Evolutionary conservation across 2,329 filamentous ascomycete genomes (phyloP).

Genomic region (Colletotrichum kahawae): DNA sequence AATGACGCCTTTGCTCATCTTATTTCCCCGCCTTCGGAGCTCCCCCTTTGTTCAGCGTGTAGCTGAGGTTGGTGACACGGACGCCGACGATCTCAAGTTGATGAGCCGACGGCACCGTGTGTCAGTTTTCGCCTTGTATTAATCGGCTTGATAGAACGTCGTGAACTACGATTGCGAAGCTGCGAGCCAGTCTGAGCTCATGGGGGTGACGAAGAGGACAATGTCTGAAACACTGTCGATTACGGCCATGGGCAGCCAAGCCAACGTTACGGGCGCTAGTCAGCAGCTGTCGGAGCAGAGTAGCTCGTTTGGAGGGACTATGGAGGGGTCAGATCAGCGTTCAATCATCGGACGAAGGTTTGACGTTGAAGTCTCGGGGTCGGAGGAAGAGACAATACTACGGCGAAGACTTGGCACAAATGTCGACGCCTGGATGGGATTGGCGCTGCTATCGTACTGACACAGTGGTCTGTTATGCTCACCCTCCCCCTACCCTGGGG

Average conservation of each 20-base stretch:
- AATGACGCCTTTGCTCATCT: not conserved
- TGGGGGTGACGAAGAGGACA: constrained; percentile 12
- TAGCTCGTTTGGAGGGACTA: not conserved
- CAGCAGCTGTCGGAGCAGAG: not conserved
- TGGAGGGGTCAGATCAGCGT: constrained; percentile 3
- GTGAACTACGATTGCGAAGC: not conserved
- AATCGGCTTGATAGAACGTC: not conserved
- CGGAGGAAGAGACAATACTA: not conserved
- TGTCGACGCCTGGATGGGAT: not conserved
- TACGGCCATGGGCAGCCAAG: not conserved
- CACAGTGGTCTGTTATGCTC: not conserved
- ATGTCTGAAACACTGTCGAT: constrained; percentile 13
- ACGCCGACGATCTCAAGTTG: not conserved
- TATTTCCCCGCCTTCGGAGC: not conserved
- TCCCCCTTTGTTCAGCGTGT: not conserved
- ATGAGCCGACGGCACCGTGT: not conserved
- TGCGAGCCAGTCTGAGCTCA: not conserved
- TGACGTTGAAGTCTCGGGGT: not conserved
- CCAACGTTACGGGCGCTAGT: constrained; percentile 5
- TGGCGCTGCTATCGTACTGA: not conserved
- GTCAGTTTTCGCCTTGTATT: not conserved
- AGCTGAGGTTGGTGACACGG: not conserved
- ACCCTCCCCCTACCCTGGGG: too few relatives aligned
- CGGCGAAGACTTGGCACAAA: not conserved
- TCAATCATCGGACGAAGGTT: constrained; percentile 13